Conservation (phyloP, 2,329 filamentous ascomycete genomes). For the Clonostachys rhizophaga region DNA sequence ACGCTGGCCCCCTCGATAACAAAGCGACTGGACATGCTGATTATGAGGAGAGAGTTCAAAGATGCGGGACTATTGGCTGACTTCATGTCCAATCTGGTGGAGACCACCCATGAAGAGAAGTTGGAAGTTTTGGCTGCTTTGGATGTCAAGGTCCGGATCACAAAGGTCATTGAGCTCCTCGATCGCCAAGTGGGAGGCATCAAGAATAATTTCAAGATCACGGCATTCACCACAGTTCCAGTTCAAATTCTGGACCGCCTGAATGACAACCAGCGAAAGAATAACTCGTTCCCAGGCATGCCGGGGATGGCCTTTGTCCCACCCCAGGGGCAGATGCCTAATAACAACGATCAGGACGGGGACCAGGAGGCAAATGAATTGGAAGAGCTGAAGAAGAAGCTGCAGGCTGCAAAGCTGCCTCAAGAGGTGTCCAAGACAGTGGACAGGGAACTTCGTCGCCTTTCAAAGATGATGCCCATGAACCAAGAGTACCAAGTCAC, state of each 20-base stretch:
- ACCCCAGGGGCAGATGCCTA: conserved; percentile 25
- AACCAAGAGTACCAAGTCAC: conserved; percentile 96
- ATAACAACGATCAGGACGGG: conserved; percentile 48
- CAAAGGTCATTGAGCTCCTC: conserved; percentile 78
- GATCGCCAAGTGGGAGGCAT: conserved; percentile 78
- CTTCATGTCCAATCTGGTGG: conserved; percentile 93
- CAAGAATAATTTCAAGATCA: conserved; percentile 83
- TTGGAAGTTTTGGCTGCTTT: conserved; percentile 79
- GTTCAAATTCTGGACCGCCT: conserved; percentile 57
- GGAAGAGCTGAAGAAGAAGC: conserved; percentile 83
- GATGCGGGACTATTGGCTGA: conserved; percentile 87
- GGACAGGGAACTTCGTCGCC: conserved; percentile 77
- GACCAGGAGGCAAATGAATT: conserved; percentile 86
- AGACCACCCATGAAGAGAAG: conserved; percentile 86
- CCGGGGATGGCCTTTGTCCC: conserved; percentile 28
- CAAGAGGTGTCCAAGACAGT: conserved; percentile 87
- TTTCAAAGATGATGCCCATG: conserved; percentile 93
- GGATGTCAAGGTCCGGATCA: conserved; percentile 71
- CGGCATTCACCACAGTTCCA: conserved; percentile 65
- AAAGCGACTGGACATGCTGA: conserved; percentile 80
- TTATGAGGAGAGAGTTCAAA: conserved; percentile 72
- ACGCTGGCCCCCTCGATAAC: conserved; percentile 80
- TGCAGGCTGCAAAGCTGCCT: conserved; percentile 76
- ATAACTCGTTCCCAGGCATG: conserved; percentile 28
- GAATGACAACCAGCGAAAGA: conserved; percentile 27